Percentiles rank a stretch among this genome's conserved stretches.
These are phyloP conservation scores for Candida insectalens DNA, from an alignment of 805 yeast species.

Conservation along the genomic window DNA sequence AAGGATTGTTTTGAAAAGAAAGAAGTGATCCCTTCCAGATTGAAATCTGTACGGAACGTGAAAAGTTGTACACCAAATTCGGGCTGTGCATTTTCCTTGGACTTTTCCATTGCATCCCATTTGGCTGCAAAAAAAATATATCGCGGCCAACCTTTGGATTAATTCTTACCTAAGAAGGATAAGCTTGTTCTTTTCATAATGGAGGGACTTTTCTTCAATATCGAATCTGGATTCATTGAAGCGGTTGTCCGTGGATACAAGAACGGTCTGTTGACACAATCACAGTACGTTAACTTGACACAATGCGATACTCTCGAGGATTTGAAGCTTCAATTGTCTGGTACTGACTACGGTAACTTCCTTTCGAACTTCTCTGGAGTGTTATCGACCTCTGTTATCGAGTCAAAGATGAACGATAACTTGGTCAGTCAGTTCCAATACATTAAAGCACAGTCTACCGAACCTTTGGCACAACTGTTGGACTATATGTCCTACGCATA, in stretches of 20 bases:
- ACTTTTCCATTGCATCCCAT: no score
- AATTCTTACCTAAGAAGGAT: no score
- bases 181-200: no score
- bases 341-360: conserved; percentile 93
- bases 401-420: conserved; percentile 64
- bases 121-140: no score
- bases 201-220: conserved; percentile 92
- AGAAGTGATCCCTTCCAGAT: no score
- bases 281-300: conserved; percentile 84
- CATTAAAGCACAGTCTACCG: conserved; percentile 73
- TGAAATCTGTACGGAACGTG: no score
- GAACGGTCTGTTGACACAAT: conserved; percentile 63
- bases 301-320: conserved; percentile 96
- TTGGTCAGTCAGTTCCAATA: conserved; percentile 79
- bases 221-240: conserved; percentile 84
- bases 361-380: conserved; percentile 73
- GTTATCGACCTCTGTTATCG: conserved; percentile 81
- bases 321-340: conserved; percentile 83
- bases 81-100: no score
- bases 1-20: no score
- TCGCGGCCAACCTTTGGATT: no score
- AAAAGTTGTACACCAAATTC: no score
- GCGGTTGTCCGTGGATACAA: conserved; percentile 93
- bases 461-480: conserved; percentile 71
- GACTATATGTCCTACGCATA: conserved; percentile 92